phyloP scores from a whole-genome alignment of 371 early-diverging fungal species.

The Rhizopus delemar region DNA sequence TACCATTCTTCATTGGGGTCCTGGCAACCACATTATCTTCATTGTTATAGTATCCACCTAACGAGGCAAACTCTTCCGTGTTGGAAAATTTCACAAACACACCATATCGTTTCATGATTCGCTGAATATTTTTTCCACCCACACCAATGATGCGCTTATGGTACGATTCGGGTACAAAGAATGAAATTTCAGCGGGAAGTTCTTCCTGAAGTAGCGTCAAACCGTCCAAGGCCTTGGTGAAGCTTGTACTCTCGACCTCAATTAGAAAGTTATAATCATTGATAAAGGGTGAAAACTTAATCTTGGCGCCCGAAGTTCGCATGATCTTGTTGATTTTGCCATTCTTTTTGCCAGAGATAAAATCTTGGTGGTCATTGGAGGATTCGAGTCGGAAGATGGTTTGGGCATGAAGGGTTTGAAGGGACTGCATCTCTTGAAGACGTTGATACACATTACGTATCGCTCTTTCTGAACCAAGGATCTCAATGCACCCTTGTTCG shows the following conservation, averaged over 20 bases:
- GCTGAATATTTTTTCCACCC: slow-evolving; percentile 89
- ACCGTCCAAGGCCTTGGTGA: slow-evolving; percentile 61
- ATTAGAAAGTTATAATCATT: slow-evolving; percentile 75
- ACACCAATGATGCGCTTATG: slow-evolving; percentile 95
- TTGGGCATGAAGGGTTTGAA: slow-evolving; percentile 46
- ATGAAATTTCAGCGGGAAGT: slow-evolving; percentile 79
- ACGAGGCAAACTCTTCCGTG: slow-evolving; percentile 67
- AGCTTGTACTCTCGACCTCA: slow-evolving; percentile 55
- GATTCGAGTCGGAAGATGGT: slow-evolving; percentile 60
- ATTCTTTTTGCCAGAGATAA: slow-evolving; percentile 89
- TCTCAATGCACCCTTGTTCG: slow-evolving; percentile 55
- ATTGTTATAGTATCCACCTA: slow-evolving; percentile 76
- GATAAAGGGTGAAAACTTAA: slow-evolving; percentile 45
- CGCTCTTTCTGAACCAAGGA: slow-evolving; percentile 60
- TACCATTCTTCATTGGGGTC: slow-evolving; percentile 76
- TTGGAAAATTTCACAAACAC: slow-evolving; percentile 91
- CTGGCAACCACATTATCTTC: slow-evolving; percentile 80
- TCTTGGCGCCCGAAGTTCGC: slow-evolving; percentile 66
- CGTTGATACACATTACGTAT: slow-evolving; percentile 61
- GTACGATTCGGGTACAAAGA: slow-evolving; percentile 80
- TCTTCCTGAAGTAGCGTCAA: slow-evolving; percentile 72
- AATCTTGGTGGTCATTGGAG: slow-evolving; percentile 77
- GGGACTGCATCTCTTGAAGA: slow-evolving; percentile 48
- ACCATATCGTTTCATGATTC: slow-evolving; percentile 92
- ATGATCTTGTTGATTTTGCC: slow-evolving; percentile 88